A percentile compares a stretch with the other conserved stretches of the same genome.
Evolutionary conservation across 176 grass and related monocot genomes (phyloP).

Genomic region (Oryza longistaminata): DNA sequence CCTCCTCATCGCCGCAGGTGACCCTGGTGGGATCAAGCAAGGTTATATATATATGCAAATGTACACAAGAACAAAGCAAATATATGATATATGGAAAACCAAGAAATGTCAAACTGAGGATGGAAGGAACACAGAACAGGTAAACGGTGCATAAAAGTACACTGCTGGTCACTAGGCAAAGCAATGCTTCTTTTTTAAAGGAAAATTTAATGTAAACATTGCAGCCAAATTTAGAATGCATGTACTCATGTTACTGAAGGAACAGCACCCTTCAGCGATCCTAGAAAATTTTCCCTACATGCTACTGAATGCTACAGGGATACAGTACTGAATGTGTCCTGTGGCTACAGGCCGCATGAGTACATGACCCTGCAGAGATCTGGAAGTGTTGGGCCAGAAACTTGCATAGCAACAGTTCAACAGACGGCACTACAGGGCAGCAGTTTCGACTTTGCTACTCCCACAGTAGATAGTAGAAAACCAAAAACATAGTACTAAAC

Average conservation of each 20-base stretch:
- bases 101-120: background rate
- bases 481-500: background rate
- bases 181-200: background rate
- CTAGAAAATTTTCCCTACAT: background rate
- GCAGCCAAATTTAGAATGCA: background rate
- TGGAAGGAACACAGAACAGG: background rate
- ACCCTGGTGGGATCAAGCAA: constrained; percentile 35
- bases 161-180: background rate
- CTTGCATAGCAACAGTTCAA: constrained; percentile 1
- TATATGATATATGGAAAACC: background rate
- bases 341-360: background rate
- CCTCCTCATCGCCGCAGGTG: constrained; percentile 82
- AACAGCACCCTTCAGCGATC: background rate
- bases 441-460: background rate
- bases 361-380: constrained; percentile 16
- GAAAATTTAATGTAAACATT: background rate
- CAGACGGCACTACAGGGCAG: background rate
- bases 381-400: constrained; percentile 5
- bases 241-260: background rate
- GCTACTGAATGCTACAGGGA: background rate
- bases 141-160: background rate
- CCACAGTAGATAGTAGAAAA: background rate
- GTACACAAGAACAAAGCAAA: background rate
- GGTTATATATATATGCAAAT: background rate
- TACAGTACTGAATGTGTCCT: background rate